Evolutionary conservation across 225 moss, liverwort and hornwort genomes (phyloP).

Genomic region (Straminergon stramineum): DNA sequence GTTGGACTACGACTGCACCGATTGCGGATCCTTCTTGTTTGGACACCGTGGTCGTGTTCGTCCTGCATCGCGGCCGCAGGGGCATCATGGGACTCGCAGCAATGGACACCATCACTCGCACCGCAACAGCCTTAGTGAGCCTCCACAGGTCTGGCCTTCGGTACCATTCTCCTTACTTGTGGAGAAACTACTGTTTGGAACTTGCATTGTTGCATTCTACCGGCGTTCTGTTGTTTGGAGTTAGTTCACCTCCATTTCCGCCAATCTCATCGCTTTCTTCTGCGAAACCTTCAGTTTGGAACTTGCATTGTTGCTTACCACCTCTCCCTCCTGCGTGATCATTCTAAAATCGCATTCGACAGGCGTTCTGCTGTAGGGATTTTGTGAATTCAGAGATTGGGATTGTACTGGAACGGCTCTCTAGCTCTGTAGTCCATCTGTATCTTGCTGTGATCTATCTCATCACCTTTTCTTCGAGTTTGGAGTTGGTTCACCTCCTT

Average conservation of each 20-base stretch:
- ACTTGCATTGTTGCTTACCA: neutral
- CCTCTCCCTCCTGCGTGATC: neutral
- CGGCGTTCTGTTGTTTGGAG: neutral
- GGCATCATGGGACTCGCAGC: neutral
- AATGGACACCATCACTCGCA: constrained; percentile 8
- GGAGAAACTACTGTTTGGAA: neutral
- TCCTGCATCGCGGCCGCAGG: neutral
- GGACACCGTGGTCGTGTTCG: constrained; percentile 35
- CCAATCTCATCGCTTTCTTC: neutral
- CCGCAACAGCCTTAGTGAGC: constrained; percentile 3
- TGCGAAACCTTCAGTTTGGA: neutral
- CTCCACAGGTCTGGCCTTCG: constrained; percentile 18
- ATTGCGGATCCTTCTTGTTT: constrained; percentile 52
- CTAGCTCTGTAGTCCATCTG: neutral
- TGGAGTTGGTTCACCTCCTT: neutral
- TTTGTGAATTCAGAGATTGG: neutral
- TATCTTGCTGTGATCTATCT: neutral
- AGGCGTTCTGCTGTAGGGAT: neutral
- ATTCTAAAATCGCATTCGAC: neutral
- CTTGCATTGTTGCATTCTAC: neutral
- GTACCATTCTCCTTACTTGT: neutral
- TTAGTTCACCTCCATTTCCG: neutral
- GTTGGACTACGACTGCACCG: constrained; percentile 43
- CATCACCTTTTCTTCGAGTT: neutral
- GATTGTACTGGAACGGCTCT: neutral